Base-by-base conservation (phyloP, 768 basidiomycete genomes). In the Rhodotorula taiwanensis region DNA sequence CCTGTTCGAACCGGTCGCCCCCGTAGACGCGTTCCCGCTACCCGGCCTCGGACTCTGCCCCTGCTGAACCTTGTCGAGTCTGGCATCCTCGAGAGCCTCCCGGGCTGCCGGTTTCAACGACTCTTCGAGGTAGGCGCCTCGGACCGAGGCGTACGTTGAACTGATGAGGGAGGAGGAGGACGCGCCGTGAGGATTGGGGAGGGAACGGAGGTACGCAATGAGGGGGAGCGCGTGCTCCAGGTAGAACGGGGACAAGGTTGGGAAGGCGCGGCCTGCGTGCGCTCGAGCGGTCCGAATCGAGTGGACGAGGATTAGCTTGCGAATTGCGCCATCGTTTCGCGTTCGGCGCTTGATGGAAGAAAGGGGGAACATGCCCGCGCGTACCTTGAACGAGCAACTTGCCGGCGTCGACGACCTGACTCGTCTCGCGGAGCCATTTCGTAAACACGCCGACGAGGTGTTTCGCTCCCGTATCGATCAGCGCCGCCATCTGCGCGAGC, bases 21-120 rank as follows among this genome's bases (percentile, higher is more conserved):
- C 27, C 16, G 56, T 44, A 30, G 43, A 49, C 25, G 60, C 52
- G 48, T 34, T 41, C 30, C 36, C 54, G n/a, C n/a, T n/a, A 0
- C 20, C 50, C 28, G 27, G 28, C 25, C 49, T 39, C 36, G 36
- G 36, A 39, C 50, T 1, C 23, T 25, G 33, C 50, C 33, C 31
- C 16, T 30, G 28, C 21, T 21, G 42, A 3, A 58, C 52, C 49
- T 52, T 13, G 16, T 31, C 51, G 2, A 61, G 61, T 23, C 43
- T 49, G 9, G 64, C 64, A 21, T 66, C 61, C 8, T 58, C 58
- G 20, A 73, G 44, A 15, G 66, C 72, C n/a, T 73, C 69, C 34
- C 56, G 65, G 1, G 58, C 69, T 13, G 56, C 48, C 27, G 63
- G 43, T 41, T 64, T 56, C 10, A 73, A 47, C 8, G 50, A 55